Conservation (phyloP, 257 asterid genomes). For the Linaria vulgaris region DNA sequence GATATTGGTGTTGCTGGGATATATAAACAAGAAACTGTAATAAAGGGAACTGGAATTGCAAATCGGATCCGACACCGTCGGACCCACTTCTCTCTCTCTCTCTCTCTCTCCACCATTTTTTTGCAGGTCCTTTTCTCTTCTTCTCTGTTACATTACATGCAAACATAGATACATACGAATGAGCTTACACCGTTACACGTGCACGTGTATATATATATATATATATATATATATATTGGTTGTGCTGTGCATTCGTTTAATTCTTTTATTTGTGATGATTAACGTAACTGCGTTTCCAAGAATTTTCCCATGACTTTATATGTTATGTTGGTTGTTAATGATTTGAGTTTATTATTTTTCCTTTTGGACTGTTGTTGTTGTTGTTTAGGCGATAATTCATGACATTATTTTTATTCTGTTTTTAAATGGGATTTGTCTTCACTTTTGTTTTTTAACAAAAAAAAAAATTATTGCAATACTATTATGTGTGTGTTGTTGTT, state of each 20-base stretch:
- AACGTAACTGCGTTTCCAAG: constrained; percentile 35
- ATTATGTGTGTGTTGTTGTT: constrained; percentile 23
- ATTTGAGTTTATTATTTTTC: constrained; percentile 16
- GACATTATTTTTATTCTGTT: constrained; percentile 19
- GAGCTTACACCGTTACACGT: too few relatives aligned
- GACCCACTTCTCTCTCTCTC: constrained; percentile 47
- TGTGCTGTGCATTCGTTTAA: constrained; percentile 25
- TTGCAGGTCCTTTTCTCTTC: constrained; percentile 34
- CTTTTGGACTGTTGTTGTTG: constrained; percentile 27
- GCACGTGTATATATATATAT: too few relatives aligned
- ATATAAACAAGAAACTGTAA: background rate
- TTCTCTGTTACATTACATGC: constrained; percentile 25
- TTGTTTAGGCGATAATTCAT: constrained; percentile 12
- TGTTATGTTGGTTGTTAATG: constrained; percentile 21
- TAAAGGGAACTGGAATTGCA: constrained; percentile 35
- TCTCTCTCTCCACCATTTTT: constrained; percentile 24
- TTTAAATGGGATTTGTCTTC: constrained; percentile 33
- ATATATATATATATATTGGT: constrained; percentile 24
- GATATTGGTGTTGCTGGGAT: constrained; percentile 14
- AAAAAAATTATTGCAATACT: too few relatives aligned
- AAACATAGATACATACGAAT: background rate
- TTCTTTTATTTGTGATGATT: constrained; percentile 18
- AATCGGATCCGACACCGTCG: constrained; percentile 37
- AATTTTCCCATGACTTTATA: background rate
- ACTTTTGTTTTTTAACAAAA: constrained; percentile 15